A percentile compares a stretch with the other conserved stretches of the same genome.
phyloP scores from a whole-genome alignment of 2,329 filamentous ascomycete species.

The Penicillium hordei region DNA sequence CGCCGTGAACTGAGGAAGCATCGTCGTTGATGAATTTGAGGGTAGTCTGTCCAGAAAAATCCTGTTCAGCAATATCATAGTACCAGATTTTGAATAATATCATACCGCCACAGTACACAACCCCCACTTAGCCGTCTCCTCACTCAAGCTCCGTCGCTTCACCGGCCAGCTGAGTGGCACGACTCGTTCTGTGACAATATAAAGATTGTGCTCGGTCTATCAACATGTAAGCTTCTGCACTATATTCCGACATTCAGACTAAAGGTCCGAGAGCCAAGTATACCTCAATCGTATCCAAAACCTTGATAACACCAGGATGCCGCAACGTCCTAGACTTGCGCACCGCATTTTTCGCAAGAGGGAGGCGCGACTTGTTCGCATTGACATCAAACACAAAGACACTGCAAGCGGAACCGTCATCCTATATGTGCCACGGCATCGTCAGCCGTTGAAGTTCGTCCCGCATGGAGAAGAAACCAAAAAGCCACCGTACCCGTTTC shows the following conservation, averaged over 20 bases:
- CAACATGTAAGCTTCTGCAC: conserved; percentile 14
- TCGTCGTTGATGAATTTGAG: conserved; percentile 96
- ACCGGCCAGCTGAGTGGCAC: conserved; percentile 87
- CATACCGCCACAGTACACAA: conserved; percentile 77
- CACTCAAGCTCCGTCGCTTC: conserved; percentile 79
- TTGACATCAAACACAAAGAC: conserved; percentile 94
- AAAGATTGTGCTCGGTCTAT: conserved; percentile 90
- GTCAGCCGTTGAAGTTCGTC: conserved; percentile 9
- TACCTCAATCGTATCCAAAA: conserved; percentile 92
- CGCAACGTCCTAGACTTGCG: conserved; percentile 90
- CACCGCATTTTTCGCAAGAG: conserved; percentile 88
- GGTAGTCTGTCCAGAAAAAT: conserved; percentile 61
- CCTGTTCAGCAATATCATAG: not conserved
- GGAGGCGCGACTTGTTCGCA: conserved; percentile 74
- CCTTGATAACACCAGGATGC: conserved; percentile 91
- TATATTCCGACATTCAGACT: not conserved
- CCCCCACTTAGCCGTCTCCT: conserved; percentile 97
- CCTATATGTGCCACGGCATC: conserved; percentile 54
- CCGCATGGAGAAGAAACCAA: not conserved
- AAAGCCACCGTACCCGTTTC: conserved; percentile 64
- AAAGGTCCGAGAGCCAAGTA: conserved; percentile 13
- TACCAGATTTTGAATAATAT: not conserved
- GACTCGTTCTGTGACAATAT: conserved; percentile 90
- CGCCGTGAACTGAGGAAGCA: conserved; percentile 86
- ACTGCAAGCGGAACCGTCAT: conserved; percentile 91